These are phyloP conservation scores for Raddia distichophylla DNA, from an alignment of 176 grass and related monocot genomes.

Conservation along the genomic window DNA sequence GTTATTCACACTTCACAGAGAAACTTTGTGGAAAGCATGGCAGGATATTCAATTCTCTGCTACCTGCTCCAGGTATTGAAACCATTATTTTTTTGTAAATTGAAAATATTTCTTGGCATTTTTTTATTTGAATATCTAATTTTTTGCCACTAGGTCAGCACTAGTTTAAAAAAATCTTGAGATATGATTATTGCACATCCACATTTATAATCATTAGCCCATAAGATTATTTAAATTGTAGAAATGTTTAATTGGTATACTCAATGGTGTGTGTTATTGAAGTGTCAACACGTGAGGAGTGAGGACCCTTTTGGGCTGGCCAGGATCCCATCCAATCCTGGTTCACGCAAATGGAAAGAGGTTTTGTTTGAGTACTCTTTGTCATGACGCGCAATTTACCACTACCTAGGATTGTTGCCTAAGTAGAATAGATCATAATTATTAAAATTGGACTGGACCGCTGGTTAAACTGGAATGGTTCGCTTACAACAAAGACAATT, in stretches of 20 bases:
- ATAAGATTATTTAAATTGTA: background rate
- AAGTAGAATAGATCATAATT: conserved; percentile 3
- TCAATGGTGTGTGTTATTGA: background rate
- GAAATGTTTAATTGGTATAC: background rate
- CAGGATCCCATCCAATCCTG: background rate
- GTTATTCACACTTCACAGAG: conserved; percentile 71
- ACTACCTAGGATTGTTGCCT: background rate
- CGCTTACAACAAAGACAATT: too few relatives aligned
- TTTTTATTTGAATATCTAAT: conserved; percentile 11
- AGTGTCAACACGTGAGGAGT: background rate
- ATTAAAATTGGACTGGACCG: too few relatives aligned
- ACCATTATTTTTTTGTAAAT: conserved; percentile 26
- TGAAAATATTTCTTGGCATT: background rate
- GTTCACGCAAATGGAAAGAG: background rate
- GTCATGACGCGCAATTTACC: conserved; percentile 14
- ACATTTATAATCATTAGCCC: background rate
- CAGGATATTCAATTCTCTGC: conserved; percentile 93
- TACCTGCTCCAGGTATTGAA: conserved; percentile 89
- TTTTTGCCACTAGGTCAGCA: background rate
- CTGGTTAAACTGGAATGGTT: too few relatives aligned
- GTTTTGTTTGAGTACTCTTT: background rate
- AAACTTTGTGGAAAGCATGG: conserved; percentile 99
- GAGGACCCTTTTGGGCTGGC: background rate
- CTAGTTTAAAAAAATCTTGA: background rate
- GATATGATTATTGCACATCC: background rate